These are phyloP conservation scores for Claviceps fusiformis DNA, from an alignment of 2,329 filamentous ascomycete species.

Conservation along the genomic window DNA sequence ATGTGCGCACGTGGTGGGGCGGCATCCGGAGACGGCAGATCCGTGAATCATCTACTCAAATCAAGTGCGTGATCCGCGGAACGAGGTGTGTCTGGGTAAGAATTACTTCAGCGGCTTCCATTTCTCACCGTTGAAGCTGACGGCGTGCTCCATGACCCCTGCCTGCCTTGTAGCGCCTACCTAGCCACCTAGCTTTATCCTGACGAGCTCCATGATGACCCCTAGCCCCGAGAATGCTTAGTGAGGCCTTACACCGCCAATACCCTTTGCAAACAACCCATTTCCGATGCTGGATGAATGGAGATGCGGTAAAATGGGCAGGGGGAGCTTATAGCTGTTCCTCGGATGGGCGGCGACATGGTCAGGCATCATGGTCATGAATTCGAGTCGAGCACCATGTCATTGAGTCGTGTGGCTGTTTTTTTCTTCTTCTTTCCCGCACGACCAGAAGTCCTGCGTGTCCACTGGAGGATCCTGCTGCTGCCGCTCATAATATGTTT, in stretches of 20 bases:
- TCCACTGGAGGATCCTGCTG: no score
- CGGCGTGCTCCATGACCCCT: no score
- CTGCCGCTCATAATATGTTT: background rate
- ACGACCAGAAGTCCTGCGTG: background rate
- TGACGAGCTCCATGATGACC: background rate
- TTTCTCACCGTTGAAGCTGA: background rate
- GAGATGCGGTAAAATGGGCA: background rate
- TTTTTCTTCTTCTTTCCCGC: background rate
- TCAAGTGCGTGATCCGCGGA: background rate
- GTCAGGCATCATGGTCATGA: no score
- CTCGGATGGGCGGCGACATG: no score
- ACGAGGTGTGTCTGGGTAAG: background rate
- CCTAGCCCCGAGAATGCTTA: background rate
- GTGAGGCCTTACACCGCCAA: background rate
- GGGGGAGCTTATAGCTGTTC: background rate
- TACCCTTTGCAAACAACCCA: background rate
- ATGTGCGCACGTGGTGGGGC: background rate
- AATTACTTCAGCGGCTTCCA: background rate
- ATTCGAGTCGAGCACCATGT: no score
- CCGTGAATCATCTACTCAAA: background rate
- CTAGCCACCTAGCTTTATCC: no score
- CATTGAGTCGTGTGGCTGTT: background rate
- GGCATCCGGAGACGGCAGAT: background rate
- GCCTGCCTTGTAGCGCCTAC: no score
- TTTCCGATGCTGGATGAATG: background rate